Percentiles rank a stretch among this genome's conserved stretches.
These are phyloP conservation scores for Annona squamosa DNA, from an alignment of 164 flowering plant genomes.

Conservation along the genomic window DNA sequence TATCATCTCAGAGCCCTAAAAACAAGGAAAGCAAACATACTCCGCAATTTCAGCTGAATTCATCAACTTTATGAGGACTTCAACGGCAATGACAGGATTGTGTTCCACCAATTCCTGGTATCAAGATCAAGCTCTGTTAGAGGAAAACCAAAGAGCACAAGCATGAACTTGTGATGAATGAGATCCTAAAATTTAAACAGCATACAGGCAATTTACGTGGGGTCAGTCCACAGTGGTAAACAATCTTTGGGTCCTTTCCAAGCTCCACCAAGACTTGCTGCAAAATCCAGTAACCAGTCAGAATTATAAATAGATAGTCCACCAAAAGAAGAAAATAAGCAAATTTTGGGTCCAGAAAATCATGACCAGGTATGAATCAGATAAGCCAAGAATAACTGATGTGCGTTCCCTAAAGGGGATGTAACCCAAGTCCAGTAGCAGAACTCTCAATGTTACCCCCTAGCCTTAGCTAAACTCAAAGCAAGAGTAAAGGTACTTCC, in stretches of 20 bases:
- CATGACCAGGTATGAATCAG: too few relatives aligned
- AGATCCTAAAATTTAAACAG: slow-evolving; percentile 1
- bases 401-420: too few relatives aligned
- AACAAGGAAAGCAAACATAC: slow-evolving; percentile 31
- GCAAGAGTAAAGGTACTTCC: too few relatives aligned
- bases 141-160: neutral
- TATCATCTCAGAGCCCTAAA: neutral
- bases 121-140: slow-evolving; percentile 2
- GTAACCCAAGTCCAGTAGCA: too few relatives aligned
- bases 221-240: slow-evolving; percentile 96
- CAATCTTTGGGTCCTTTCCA: slow-evolving; percentile 86
- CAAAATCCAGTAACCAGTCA: slow-evolving; percentile 3
- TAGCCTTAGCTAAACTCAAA: too few relatives aligned
- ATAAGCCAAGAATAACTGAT: too few relatives aligned
- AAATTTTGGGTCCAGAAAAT: too few relatives aligned
- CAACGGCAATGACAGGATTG: slow-evolving; percentile 96
- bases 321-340: neutral
- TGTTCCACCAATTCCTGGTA: slow-evolving; percentile 92
- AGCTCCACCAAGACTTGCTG: slow-evolving; percentile 80
- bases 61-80: slow-evolving; percentile 78
- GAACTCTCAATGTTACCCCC: too few relatives aligned
- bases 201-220: slow-evolving; percentile 87
- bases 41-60: slow-evolving; percentile 86
- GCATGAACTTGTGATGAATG: neutral
- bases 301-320: neutral